phyloP scores from a whole-genome alignment of 1,284 basidiomycete genomes.

The Rhodotorula sp. region DNA sequence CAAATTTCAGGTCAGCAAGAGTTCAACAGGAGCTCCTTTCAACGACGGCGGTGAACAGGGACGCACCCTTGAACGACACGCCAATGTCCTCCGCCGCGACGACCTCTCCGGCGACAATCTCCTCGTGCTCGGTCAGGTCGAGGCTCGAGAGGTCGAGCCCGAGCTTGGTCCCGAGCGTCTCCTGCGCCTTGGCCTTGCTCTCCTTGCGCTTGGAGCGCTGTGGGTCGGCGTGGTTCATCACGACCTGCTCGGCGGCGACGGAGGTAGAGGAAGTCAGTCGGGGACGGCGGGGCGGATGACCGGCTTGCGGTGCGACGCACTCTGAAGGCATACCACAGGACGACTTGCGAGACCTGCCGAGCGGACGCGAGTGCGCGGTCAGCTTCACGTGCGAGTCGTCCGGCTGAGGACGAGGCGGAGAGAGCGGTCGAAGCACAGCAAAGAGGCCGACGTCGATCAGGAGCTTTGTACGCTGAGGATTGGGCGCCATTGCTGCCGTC shows the following conservation, averaged over 20 bases:
- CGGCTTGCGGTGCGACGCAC: constrained; percentile 8
- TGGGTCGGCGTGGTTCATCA: constrained; percentile 52
- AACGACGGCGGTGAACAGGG: background rate
- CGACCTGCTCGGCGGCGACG: constrained; percentile 34
- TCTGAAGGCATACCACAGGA: constrained; percentile 53
- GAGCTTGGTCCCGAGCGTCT: constrained; percentile 66
- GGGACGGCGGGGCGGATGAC: background rate
- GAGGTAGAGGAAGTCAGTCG: background rate
- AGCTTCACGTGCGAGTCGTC: background rate
- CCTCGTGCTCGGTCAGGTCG: constrained; percentile 78
- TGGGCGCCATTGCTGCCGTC: constrained; percentile 10
- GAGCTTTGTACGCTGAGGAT: constrained; percentile 48
- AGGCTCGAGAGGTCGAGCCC: constrained; percentile 64
- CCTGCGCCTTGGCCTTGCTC: constrained; percentile 63
- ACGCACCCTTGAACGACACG: constrained; percentile 68
- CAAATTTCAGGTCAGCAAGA: too few relatives aligned
- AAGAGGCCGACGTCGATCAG: constrained; percentile 39
- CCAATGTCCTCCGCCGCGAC: constrained; percentile 82
- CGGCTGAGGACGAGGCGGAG: background rate
- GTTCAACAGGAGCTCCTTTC: background rate
- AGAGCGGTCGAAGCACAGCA: constrained; percentile 10
- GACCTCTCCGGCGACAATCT: constrained; percentile 76
- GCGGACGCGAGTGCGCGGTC: background rate
- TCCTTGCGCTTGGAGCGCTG: constrained; percentile 62
- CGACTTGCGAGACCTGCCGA: constrained; percentile 45